Percentiles rank a stretch among this genome's conserved stretches.
Conservation (phyloP, 2,329 filamentous ascomycete genomes). For the Clonostachys chloroleuca region DNA sequence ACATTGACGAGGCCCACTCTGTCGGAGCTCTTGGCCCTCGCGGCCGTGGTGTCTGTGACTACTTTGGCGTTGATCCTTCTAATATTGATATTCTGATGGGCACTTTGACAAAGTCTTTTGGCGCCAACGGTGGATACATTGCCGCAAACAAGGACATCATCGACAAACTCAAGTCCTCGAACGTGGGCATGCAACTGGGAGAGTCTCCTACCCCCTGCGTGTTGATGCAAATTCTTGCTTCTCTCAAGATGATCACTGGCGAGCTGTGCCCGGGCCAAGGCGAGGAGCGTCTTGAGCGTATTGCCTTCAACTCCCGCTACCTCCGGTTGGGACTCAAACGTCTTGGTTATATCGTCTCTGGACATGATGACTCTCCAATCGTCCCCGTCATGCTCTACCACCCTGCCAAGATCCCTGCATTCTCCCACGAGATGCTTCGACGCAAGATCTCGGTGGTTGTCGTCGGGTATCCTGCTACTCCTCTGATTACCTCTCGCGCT, state of each 20-base stretch:
- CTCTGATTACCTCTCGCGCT: slow-evolving; percentile 88
- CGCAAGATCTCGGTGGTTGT: slow-evolving; percentile 97
- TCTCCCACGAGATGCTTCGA: slow-evolving; percentile 97
- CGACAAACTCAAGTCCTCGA: slow-evolving; percentile 82
- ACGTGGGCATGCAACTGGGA: slow-evolving; percentile 81
- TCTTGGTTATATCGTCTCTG: slow-evolving; percentile 93
- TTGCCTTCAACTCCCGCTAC: slow-evolving; percentile 97
- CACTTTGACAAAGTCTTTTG: slow-evolving; percentile 96
- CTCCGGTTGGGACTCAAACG: slow-evolving; percentile 96
- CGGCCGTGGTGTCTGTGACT: slow-evolving; percentile 93
- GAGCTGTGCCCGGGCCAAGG: slow-evolving; percentile 87
- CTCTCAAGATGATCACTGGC: slow-evolving; percentile 83
- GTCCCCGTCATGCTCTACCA: slow-evolving; percentile 94
- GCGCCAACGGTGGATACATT: slow-evolving; percentile 95
- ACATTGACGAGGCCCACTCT: slow-evolving; percentile 95
- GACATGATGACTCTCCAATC: slow-evolving; percentile 96
- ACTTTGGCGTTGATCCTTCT: slow-evolving; percentile 83
- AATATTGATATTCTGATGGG: slow-evolving; percentile 97
- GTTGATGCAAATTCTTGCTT: slow-evolving; percentile 83
- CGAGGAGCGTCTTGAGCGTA: slow-evolving; percentile 88
- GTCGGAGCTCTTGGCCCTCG: slow-evolving; percentile 85
- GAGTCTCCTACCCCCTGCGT: slow-evolving; percentile 87
- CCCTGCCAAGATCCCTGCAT: slow-evolving; percentile 97
- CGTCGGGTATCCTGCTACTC: slow-evolving; percentile 94
- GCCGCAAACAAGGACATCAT: slow-evolving; percentile 87